Conservation (phyloP, 805 yeast species). For the Yamadazyma phyllophila region DNA sequence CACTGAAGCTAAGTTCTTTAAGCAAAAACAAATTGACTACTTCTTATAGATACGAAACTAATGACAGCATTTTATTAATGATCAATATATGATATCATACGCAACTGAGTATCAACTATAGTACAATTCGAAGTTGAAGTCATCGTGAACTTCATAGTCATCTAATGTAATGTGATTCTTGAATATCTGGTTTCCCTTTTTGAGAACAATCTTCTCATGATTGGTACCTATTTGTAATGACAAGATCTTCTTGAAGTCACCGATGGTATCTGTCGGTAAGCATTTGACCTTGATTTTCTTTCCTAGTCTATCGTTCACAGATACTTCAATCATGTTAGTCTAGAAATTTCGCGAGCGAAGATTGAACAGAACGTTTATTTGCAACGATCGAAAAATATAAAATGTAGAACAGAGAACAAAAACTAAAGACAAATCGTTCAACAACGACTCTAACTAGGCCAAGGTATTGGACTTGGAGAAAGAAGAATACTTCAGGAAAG, state of each 20-base stretch:
- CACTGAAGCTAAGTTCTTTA: constrained; percentile 3
- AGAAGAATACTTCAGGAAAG: constrained; percentile 61
- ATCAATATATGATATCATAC: neutral
- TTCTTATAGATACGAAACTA: constrained; percentile 31
- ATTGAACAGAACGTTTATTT: too few species aligned
- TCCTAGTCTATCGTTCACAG: constrained; percentile 63
- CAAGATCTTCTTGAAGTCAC: constrained; percentile 83
- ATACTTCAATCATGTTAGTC: constrained; percentile 37
- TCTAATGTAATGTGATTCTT: constrained; percentile 89
- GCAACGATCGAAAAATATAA: neutral
- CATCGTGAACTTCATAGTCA: constrained; percentile 94
- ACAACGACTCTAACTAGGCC: neutral
- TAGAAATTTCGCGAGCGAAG: neutral
- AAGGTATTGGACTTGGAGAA: constrained; percentile 40
- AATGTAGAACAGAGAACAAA: neutral
- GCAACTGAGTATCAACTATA: constrained; percentile 41
- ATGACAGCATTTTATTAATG: constrained; percentile 5
- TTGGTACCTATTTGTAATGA: constrained; percentile 81
- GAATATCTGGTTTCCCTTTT: constrained; percentile 79
- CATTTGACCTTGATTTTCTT: constrained; percentile 88
- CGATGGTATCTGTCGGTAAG: constrained; percentile 77
- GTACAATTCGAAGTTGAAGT: constrained; percentile 82
- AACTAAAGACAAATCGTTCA: too few species aligned
- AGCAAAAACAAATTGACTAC: constrained; percentile 47
- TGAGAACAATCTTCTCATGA: constrained; percentile 62